These are phyloP conservation scores for Rhododendron vialii DNA, from an alignment of 148 eudicot species.

Conservation along the genomic window DNA sequence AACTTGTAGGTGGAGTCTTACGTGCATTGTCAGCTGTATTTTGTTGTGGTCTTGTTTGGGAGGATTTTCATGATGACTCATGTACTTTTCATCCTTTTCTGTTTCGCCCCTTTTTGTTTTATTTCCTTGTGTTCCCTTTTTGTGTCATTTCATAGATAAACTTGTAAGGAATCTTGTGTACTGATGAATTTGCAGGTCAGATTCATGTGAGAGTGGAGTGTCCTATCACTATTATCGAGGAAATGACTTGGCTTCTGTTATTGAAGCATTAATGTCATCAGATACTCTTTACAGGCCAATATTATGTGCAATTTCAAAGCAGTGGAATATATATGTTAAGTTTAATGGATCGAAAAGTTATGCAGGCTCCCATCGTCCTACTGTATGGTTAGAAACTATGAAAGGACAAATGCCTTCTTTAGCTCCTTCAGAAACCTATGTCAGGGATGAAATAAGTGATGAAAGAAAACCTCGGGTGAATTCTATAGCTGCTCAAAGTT, in stretches of 20 bases:
- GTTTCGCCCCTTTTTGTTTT: neutral
- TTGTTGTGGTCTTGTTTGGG: neutral
- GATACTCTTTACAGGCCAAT: conserved; percentile 40
- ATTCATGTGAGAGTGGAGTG: conserved; percentile 45
- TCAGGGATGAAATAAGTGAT: conserved; percentile 21
- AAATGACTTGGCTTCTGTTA: conserved; percentile 54
- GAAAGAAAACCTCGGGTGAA: conserved; percentile 21
- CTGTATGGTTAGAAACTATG: conserved; percentile 16
- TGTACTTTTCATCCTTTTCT: neutral
- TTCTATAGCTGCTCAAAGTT: conserved; percentile 18
- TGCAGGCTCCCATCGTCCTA: conserved; percentile 18
- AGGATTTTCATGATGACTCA: neutral
- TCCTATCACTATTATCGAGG: conserved; percentile 56
- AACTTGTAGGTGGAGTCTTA: neutral
- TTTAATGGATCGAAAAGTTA: conserved; percentile 30
- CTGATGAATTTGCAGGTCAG: conserved; percentile 58
- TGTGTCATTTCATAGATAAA: neutral
- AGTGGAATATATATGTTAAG: conserved; percentile 33
- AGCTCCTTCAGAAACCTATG: conserved; percentile 19
- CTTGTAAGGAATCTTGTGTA: conserved; percentile 18
- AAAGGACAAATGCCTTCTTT: conserved; percentile 18
- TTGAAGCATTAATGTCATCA: conserved; percentile 51
- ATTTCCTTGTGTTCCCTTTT: neutral
- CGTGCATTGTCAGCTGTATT: neutral
- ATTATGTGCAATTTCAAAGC: conserved; percentile 43